phyloP scores from a whole-genome alignment of 2,329 filamentous ascomycete species.

The Arthrobotrys sphaeroides region DNA sequence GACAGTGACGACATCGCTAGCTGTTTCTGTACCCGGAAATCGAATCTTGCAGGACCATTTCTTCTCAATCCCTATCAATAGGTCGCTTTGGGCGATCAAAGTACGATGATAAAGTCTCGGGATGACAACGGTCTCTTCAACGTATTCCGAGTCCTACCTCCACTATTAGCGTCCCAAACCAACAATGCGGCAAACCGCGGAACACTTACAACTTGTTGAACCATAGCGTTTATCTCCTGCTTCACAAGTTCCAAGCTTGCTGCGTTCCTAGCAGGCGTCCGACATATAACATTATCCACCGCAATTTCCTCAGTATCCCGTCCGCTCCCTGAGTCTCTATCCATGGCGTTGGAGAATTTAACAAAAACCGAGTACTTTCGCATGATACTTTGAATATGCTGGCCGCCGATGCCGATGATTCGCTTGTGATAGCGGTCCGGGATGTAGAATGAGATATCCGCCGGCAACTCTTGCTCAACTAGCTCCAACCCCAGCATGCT shows the following conservation, averaged over 20 bases:
- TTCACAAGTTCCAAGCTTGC: slow-evolving; percentile 97
- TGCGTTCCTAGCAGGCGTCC: slow-evolving; percentile 94
- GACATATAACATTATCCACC: slow-evolving; percentile 98
- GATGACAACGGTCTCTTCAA: slow-evolving; percentile 56
- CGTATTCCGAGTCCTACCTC: slow-evolving; percentile 78
- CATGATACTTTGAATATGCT: slow-evolving; percentile 99
- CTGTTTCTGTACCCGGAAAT: slow-evolving; percentile 96
- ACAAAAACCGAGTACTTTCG: slow-evolving; percentile 99
- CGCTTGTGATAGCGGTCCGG: slow-evolving; percentile 99
- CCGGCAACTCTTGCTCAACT: slow-evolving; percentile 98
- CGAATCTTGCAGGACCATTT: slow-evolving; percentile 99
- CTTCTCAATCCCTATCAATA: slow-evolving; percentile 95
- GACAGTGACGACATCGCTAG: slow-evolving; percentile 93
- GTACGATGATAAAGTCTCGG: slow-evolving; percentile 89
- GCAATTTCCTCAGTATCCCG: slow-evolving; percentile 94
- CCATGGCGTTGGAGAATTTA: slow-evolving; percentile 99
- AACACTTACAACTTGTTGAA: slow-evolving; percentile 81
- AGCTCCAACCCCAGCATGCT: slow-evolving; percentile 91
- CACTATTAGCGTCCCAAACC: neutral
- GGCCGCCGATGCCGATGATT: slow-evolving; percentile 97
- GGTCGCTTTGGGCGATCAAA: slow-evolving; percentile 83
- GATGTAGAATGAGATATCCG: slow-evolving; percentile 98
- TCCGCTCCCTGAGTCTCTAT: slow-evolving; percentile 76
- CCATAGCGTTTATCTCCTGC: slow-evolving; percentile 99
- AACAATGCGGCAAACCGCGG: neutral